Base-by-base conservation (phyloP, 2,329 filamentous ascomycete species). In the Epichloe elymi region DNA sequence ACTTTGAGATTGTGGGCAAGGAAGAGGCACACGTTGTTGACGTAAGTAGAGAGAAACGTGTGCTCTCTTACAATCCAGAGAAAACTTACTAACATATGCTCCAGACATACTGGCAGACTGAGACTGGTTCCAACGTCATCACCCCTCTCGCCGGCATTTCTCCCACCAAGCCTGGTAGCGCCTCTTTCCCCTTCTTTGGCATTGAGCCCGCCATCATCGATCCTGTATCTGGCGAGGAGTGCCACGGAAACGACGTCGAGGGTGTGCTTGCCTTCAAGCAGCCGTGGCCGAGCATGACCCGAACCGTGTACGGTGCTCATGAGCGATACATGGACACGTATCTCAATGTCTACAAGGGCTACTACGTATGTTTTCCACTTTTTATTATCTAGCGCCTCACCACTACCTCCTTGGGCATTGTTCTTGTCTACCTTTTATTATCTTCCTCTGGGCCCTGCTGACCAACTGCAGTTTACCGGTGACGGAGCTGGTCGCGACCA, bases 311-410 rank as follows among this genome's bases (percentile, higher is more conserved):
- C 83, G 91, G 91, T 59, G 89, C 90, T 39, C 93, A 98, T 76
- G 93, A 94, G 80, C 83, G 93, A 64, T 98, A 96, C 70, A 91
- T 96, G 88, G 91, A 98, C 61, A 97, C 93, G 11, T 98, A 98
- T 69, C 72, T 98, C 61, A 95, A 94, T 62, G 90, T 96, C 10
- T 98, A 98, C 78, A 88, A 89, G 73, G 93, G 91, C 55, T 96
- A 94, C 75, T 98, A 98, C 72, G 88, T 94, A 72, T 76, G 87
- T 75, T 26, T 37, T n/a, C 38, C 6, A 4, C n/a, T 19, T 41
- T 23, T 41, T 23, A 15, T 20, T 12, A 35, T 11, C 26, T 30
- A 30, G 30, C 30, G 8, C 30, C 30, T 11, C 30, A 11, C 8
- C 3, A 30, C 30, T 30, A 30, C 30, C 30, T 11, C 30, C 3